These are phyloP conservation scores for Annona cherimola DNA, from an alignment of 164 flowering plant species.

Conservation along the genomic window DNA sequence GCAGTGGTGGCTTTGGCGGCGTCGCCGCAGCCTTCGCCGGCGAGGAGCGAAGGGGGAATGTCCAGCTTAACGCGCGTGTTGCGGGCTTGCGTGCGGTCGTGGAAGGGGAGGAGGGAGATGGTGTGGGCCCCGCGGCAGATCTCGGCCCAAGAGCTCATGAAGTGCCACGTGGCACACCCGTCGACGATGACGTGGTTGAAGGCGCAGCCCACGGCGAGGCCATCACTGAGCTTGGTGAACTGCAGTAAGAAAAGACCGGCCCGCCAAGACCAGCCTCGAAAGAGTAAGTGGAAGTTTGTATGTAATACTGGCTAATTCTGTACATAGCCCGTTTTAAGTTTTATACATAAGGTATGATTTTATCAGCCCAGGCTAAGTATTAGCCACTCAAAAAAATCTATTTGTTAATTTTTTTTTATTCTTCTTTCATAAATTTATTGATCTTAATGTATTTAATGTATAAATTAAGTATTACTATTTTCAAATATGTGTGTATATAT, in stretches of 20 bases:
- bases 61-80: slow-evolving; percentile 80
- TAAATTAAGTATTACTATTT: too few relatives aligned
- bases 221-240: slow-evolving; percentile 86
- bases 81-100: slow-evolving; percentile 71
- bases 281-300: not conserved
- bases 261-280: not conserved
- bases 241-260: slow-evolving; percentile 13
- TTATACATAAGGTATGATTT: too few relatives aligned
- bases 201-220: slow-evolving; percentile 81
- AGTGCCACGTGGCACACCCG: slow-evolving; percentile 94
- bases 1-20: slow-evolving; percentile 11
- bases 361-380: too few relatives aligned
- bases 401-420: too few relatives aligned
- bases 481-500: too few relatives aligned
- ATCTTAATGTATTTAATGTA: too few relatives aligned
- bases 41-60: slow-evolving; percentile 34
- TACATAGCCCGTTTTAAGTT: too few relatives aligned
- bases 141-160: slow-evolving; percentile 95
- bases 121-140: slow-evolving; percentile 46
- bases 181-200: slow-evolving; percentile 93
- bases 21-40: slow-evolving; percentile 19
- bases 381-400: too few relatives aligned
- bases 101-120: slow-evolving; percentile 61
- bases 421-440: too few relatives aligned
- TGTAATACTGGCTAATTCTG: too few relatives aligned